Evolutionary conservation across 2,329 filamentous ascomycete genomes (phyloP).

Genomic region (Talaromyces sp.): DNA sequence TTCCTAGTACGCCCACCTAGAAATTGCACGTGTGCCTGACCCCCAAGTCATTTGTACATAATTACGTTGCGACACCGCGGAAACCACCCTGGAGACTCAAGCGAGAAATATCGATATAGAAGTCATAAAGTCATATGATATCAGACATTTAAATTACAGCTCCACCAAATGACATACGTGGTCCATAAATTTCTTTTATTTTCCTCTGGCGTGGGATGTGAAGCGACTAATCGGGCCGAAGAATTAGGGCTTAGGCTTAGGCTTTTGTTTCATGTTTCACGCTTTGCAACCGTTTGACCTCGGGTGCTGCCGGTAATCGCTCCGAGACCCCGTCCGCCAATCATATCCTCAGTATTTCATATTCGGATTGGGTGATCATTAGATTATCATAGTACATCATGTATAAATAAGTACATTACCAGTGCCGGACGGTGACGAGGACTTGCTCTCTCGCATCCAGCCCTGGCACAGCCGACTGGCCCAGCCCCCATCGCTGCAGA

Average conservation of each 20-base stretch:
- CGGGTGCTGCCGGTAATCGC: neutral
- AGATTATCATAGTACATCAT: too few relatives aligned
- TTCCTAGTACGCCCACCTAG: neutral
- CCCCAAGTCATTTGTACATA: neutral
- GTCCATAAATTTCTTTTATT: neutral
- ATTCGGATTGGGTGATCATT: too few relatives aligned
- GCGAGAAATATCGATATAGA: neutral
- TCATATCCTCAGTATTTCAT: neutral
- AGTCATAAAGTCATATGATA: neutral
- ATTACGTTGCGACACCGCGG: neutral
- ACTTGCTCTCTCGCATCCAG: conserved; percentile 37
- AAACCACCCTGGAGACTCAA: neutral
- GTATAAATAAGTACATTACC: conserved; percentile 46
- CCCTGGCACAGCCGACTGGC: conserved; percentile 32
- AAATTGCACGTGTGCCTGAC: neutral
- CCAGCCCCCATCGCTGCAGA: conserved; percentile 63
- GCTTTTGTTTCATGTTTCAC: neutral
- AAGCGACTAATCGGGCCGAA: neutral
- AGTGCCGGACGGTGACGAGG: conserved; percentile 65
- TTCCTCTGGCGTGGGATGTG: neutral
- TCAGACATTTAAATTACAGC: neutral
- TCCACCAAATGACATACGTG: neutral
- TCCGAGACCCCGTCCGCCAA: conserved; percentile 2
- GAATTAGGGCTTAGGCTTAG: conserved; percentile 8
- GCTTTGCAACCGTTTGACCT: neutral